Evolutionary conservation across 2,329 filamentous ascomycete species (phyloP), one percentile per base, ranked within the genome.

Genomic region (Alternaria ethzedia): DNA sequence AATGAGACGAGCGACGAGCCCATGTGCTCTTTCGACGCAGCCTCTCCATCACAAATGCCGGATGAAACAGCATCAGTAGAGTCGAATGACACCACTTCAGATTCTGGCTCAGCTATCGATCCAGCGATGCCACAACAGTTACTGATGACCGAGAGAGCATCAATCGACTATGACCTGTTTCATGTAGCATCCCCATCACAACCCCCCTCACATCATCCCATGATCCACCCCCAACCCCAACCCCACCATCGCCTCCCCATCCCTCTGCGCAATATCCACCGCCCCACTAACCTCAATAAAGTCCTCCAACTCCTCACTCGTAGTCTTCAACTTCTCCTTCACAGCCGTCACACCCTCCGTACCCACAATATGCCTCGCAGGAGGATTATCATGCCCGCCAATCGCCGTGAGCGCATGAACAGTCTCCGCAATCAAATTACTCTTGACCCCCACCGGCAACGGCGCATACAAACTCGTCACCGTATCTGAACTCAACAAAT

Each of bases 291-390:
- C 91, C 72, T 97, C 93, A 26, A 97, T 91, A 80, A 98, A 98
- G 70, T 98, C 96, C 79, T 98, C 96, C 60, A 98, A 83, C 82
- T 98, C 96, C 78, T 98, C 94, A 67, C 93, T 97, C 3, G 97
- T 93, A 2, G 94, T 97, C 83, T 96, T 97, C 59, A 99, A 83
- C 82, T 98, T 98, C 82, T 98, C 96, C 79, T 95, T 96, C 43
- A 98, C 95, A 44, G 92, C 92, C 6, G 89, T 86, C 12, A 95
- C 91, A 1, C 93, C 95, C 79, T 98, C 96, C 58, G 91, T 89
- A 0, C 96, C 95, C 3, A 98, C 94, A 73, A 98, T 97, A 78
- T 98, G 95, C 30, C 96, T 86, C 1, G 94, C 93, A 0, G 96
- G 96, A 2, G 96, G 96, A 78, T 98, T 98, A 77, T 97, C 94